Evolutionary conservation across 225 moss, liverwort and hornwort genomes (phyloP), one percentile per base, ranked within the genome.

Genomic region (Thuidium tamariscinum): DNA sequence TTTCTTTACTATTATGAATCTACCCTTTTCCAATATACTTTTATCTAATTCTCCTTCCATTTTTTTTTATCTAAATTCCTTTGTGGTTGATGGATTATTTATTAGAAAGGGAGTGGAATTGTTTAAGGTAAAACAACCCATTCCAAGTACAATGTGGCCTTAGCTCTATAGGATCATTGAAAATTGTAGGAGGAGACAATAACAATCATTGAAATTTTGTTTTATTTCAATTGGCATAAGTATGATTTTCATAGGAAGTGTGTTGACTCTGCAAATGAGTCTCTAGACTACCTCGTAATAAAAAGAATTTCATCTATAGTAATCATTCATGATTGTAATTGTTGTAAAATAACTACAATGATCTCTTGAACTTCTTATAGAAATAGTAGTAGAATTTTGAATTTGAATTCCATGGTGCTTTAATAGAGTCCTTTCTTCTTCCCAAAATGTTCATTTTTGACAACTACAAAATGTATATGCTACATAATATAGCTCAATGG

Each of bases 51-150:
- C 2, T 66, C 36, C 3, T 67, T 67, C 20, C 11, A 37, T 67
- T 12, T 2, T 68, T 7, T 23, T 2, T 68, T 1, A n/a, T n/a
- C n/a, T 1, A 13, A 39, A 68, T 2, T 39, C 13, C 1, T 67
- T 2, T 2, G 2, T 22, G 10, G 6, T 12, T 4, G 0, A 3
- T 6, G 37, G 37, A 0, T 22, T 22, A 12, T 37, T n/a, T n/a
- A n/a, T n/a, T n/a, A n/a, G n/a, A n/a, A n/a, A n/a, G n/a, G n/a
- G n/a, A n/a, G n/a, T n/a, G n/a, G n/a, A n/a, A n/a, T n/a, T n/a
- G n/a, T n/a, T n/a, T 61, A 20, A 11, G 65, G 19, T 19, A 65
- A 65, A 65, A 65, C 19, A 65, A 65, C 20, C 5, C 10, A 65
- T n/a, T n/a, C 11, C 1, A 65, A n/a, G 3, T 0, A 65, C 10